These are phyloP conservation scores for Deuterostichococcus epilithicus DNA, from an alignment of 139 green algal species.

Conservation along the genomic window DNA sequence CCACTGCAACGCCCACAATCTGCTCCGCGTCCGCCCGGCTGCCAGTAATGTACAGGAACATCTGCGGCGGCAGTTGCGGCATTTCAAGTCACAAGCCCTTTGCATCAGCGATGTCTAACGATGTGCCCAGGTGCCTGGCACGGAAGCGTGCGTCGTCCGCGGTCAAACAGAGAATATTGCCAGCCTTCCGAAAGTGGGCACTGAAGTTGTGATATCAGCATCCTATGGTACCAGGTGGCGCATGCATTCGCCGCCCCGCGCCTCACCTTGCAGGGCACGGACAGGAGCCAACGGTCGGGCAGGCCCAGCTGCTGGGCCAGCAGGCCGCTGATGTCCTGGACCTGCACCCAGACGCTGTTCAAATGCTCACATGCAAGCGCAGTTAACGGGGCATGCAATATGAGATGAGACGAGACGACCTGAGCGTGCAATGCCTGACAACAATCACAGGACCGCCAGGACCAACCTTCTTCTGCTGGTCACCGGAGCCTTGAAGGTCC, in stretches of 20 bases:
- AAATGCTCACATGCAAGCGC: not conserved
- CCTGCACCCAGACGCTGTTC: conserved; percentile 11
- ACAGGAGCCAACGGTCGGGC: conserved; percentile 33
- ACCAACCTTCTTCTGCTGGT: conserved; percentile 20
- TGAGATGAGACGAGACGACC: not conserved
- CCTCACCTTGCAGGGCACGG: conserved; percentile 4
- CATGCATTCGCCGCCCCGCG: no score
- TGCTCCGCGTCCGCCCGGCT: not conserved
- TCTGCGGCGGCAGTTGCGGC: conserved; percentile 7
- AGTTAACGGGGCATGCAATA: not conserved
- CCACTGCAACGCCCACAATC: conserved; percentile 27
- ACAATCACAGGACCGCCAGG: not conserved
- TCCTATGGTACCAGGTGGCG: no score
- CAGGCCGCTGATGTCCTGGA: conserved; percentile 29
- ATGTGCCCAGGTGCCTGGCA: no score
- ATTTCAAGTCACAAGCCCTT: no score
- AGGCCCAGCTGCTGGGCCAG: conserved; percentile 44
- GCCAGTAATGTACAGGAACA: conserved; percentile 31
- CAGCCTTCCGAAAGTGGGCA: not conserved
- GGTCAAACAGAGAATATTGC: not conserved
- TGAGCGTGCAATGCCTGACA: not conserved
- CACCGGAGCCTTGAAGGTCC: not conserved
- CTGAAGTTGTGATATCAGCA: not conserved
- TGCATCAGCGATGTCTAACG: no score
- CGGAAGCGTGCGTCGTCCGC: no score